A percentile compares a stretch with the other conserved stretches of the same genome.
phyloP scores from a whole-genome alignment of 2,329 filamentous ascomycete genomes.

The Cladosporium sp. region DNA sequence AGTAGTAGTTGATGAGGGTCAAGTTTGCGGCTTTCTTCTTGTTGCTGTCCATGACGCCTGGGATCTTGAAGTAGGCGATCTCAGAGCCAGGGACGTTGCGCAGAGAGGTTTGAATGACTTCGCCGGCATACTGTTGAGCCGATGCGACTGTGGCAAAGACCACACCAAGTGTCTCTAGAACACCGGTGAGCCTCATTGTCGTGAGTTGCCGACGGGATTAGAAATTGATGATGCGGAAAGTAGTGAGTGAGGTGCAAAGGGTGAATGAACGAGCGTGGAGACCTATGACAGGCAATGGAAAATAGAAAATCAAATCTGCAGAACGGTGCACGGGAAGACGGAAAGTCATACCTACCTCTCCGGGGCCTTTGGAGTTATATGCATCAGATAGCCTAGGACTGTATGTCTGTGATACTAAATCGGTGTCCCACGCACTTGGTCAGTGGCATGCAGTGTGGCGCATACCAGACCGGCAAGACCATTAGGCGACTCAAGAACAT shows the following conservation, averaged over 20 bases:
- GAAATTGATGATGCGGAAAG: not conserved
- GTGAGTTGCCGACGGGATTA: not conserved
- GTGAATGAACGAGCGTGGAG: not conserved
- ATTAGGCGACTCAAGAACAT: no score
- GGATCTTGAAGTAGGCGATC: conserved; percentile 32
- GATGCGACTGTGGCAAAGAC: conserved; percentile 5
- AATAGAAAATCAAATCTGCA: not conserved
- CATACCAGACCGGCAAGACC: no score
- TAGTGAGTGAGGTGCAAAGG: not conserved
- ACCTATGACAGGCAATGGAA: not conserved
- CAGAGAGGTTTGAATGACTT: conserved; percentile 28
- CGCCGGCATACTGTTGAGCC: conserved; percentile 32
- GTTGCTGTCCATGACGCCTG: conserved; percentile 19
- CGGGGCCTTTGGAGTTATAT: not conserved
- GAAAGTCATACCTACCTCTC: no score
- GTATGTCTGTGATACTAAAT: no score
- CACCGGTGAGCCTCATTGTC: conserved; percentile 14
- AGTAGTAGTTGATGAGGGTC: conserved; percentile 35
- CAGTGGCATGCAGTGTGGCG: no score
- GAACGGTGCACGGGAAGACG: no score
- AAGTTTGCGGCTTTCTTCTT: conserved; percentile 25
- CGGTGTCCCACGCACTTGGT: no score
- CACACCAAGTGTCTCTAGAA: conserved; percentile 14
- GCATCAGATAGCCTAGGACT: not conserved
- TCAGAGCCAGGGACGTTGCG: conserved; percentile 32